Percentiles rank a stretch among this genome's conserved stretches.
These are phyloP conservation scores for Nectriaceae sp. DNA, from an alignment of 2,329 filamentous ascomycete genomes.

Conservation along the genomic window DNA sequence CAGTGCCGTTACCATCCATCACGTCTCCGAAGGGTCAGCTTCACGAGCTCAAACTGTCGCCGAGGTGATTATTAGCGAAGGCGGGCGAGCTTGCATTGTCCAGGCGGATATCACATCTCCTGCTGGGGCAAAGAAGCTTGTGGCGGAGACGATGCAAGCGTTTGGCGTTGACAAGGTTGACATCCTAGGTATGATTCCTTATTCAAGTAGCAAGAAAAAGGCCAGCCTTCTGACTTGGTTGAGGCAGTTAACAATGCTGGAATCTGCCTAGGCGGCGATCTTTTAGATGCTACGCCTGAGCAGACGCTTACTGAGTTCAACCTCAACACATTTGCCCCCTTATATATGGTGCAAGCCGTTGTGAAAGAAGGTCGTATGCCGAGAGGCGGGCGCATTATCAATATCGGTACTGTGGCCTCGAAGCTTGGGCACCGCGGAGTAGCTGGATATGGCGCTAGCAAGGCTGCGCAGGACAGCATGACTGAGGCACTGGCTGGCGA, in stretches of 20 bases:
- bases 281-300: conserved; percentile 23
- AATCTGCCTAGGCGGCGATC: conserved; percentile 11
- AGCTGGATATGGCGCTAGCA: conserved; percentile 31
- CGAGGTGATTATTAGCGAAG: conserved; percentile 23
- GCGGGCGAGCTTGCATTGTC: conserved; percentile 31
- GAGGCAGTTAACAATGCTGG: conserved; percentile 41
- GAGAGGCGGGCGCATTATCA: conserved; percentile 36
- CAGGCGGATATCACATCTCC: conserved; percentile 23
- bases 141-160: conserved; percentile 32
- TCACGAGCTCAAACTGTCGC: conserved; percentile 31
- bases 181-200: conserved; percentile 36
- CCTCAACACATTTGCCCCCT: conserved; percentile 32
- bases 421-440: conserved; percentile 16
- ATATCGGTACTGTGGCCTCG: conserved; percentile 32
- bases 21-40: conserved; percentile 35
- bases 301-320: conserved; percentile 30
- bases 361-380: conserved; percentile 30
- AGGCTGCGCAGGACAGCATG: conserved; percentile 34
- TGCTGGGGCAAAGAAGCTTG: conserved; percentile 27
- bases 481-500: conserved; percentile 30
- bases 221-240: too few species aligned
- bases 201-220: background rate
- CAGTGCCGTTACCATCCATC: conserved; percentile 38
- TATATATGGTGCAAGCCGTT: conserved; percentile 36
- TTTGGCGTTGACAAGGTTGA: conserved; percentile 36